Base-by-base conservation (phyloP, 345 rosid species). In the Nephelium lappaceum region DNA sequence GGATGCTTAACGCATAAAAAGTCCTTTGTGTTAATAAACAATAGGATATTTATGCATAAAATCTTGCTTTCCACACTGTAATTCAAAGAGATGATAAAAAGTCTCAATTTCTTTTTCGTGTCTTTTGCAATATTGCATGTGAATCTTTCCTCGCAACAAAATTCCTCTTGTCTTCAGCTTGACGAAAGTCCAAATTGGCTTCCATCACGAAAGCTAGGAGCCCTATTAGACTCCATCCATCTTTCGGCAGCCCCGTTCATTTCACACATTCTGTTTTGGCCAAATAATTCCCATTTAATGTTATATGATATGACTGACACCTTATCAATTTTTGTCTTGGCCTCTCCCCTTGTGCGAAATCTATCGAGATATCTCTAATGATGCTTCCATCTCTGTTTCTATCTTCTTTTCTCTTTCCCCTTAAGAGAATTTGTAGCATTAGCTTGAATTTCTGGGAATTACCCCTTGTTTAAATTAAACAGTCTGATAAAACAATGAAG, bases 151-250 rank as follows among this genome's bases (percentile, higher is more conserved):
- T 57, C 60, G 38, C 45, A 18, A 8, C 36, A 74, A 67, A 73
- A 76, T 86, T 88, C 89, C 69, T 71, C 67, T 8, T 71, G 79
- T 78, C 89, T 88, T 89, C 78, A 83, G 58, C 82, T 57, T 74
- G 8, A 88, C 93, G 74, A 88, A 87, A 88, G 87, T 84, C 86
- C 83, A 80, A 83, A 68, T 80, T 68, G 78, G 81, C 76, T 85
- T 72, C 87, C 65, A 80, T 38, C 8, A 58, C 57, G 72, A 64
- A 11, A 75, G 71, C 64, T 2, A 31, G 36, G 3, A 1, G 36
- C 36, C 78, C 65, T 11, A 21, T 21, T 14, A 66, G n/a, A 8
- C 64, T 51, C 60, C 61, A 11, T 4, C 60, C 0, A 16, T 6
- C 60, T 74, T 47, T 75, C n/a, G 71, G 71, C 78, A 31, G 64